Conservation (phyloP, 768 basidiomycete species). For the Nidularia pulvinata region DNA sequence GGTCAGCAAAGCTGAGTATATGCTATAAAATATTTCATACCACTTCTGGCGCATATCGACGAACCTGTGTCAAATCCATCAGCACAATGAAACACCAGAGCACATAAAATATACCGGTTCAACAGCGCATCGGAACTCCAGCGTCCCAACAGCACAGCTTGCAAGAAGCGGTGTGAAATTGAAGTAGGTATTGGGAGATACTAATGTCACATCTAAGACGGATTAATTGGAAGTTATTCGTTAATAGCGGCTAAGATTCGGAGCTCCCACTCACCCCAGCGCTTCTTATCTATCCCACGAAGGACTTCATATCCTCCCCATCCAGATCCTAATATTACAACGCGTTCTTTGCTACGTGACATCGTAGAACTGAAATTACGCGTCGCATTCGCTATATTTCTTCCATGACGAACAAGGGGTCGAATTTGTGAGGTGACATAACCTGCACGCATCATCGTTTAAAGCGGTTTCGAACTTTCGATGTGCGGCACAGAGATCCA, state of each 20-base stretch:
- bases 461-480: no score
- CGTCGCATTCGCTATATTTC: not conserved
- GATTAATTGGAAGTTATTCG: not conserved
- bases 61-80: constrained; percentile 31
- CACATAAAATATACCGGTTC: constrained; percentile 60
- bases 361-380: constrained; percentile 38
- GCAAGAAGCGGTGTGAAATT: constrained; percentile 72
- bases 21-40: constrained; percentile 26
- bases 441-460: no score
- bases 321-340: constrained; percentile 75
- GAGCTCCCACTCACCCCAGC: constrained; percentile 47
- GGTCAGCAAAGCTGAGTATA: not conserved
- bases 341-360: constrained; percentile 34
- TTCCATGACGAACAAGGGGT: no score
- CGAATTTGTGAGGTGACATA: no score
- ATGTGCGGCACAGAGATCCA: no score
- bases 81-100: not conserved
- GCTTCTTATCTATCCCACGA: constrained; percentile 65
- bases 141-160: constrained; percentile 76
- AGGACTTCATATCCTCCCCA: constrained; percentile 81
- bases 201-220: constrained; percentile 55
- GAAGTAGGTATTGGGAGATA: constrained; percentile 71
- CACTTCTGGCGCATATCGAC: constrained; percentile 54
- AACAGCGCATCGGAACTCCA: constrained; percentile 80
- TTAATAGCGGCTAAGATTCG: constrained; percentile 1